Evolutionary conservation across 371 early-diverging fungal species (phyloP).

Genomic region (Globomyces sp.): DNA sequence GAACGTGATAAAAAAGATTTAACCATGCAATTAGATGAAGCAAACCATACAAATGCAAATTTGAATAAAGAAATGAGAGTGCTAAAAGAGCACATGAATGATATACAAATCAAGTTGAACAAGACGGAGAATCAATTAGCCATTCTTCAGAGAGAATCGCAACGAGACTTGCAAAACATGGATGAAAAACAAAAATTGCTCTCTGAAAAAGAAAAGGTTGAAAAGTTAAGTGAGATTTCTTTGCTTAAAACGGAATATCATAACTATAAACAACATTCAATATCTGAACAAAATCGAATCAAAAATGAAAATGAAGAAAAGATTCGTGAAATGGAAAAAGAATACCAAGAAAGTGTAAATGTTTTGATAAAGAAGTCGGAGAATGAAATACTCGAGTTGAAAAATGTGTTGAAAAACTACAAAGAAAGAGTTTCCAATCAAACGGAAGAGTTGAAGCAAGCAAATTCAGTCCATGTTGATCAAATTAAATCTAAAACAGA

Average conservation of each 20-base stretch:
- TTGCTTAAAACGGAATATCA: not conserved
- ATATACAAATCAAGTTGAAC: not conserved
- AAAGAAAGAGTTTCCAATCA: not conserved
- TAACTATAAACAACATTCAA: not conserved
- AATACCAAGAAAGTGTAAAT: not conserved
- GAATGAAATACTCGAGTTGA: not conserved
- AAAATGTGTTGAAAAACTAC: not conserved
- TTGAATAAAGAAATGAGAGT: not conserved
- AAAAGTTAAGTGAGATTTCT: not conserved
- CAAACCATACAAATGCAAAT: not conserved
- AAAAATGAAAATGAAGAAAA: not conserved
- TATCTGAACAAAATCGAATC: not conserved
- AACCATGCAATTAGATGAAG: not conserved
- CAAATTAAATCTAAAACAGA: constrained; percentile 9
- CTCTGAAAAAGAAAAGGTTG: not conserved
- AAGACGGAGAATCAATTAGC: not conserved
- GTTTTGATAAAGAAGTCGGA: not conserved
- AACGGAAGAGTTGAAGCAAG: constrained; percentile 8
- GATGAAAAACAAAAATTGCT: not conserved
- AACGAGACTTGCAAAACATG: not conserved
- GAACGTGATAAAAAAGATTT: constrained; percentile 16
- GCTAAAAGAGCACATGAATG: not conserved
- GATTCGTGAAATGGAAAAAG: not conserved
- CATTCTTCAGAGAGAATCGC: not conserved
- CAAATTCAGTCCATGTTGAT: not conserved